Evolutionary conservation across 2,329 filamentous ascomycete genomes (phyloP).

Genomic region (Exophiala aquamarina): DNA sequence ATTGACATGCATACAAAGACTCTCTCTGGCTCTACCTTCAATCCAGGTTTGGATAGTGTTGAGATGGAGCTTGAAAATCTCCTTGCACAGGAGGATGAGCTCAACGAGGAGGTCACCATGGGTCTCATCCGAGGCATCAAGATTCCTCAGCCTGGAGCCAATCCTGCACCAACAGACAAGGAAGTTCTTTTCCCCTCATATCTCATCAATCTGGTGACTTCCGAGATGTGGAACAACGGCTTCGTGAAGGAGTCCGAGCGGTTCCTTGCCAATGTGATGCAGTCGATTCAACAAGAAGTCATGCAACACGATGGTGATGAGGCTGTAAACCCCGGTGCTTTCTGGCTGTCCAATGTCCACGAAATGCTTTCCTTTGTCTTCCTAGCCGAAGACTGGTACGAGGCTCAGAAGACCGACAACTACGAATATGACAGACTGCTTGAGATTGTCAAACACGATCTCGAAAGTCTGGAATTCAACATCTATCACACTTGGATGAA

Average conservation of each 20-base stretch:
- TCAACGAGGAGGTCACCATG: conserved; percentile 96
- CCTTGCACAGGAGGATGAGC: conserved; percentile 88
- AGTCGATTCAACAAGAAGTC: conserved; percentile 98
- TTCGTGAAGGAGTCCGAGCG: conserved; percentile 99
- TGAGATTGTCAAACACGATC: conserved; percentile 98
- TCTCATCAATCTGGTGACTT: conserved; percentile 97
- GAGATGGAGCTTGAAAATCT: conserved; percentile 93
- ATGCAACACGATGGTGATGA: conserved; percentile 99
- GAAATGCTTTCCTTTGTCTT: conserved; percentile 99
- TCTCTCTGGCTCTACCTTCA: conserved; percentile 73
- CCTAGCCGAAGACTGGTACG: conserved; percentile 98
- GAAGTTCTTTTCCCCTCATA: conserved; percentile 98
- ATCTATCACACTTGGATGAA: conserved; percentile 99
- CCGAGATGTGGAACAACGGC: conserved; percentile 99
- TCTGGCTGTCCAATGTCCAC: conserved; percentile 99
- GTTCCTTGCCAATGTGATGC: conserved; percentile 99
- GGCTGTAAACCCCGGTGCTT: conserved; percentile 92
- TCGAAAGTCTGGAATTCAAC: conserved; percentile 98
- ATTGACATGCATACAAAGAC: conserved; percentile 69
- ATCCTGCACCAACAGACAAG: conserved; percentile 91
- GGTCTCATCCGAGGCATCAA: conserved; percentile 95
- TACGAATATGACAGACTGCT: conserved; percentile 97
- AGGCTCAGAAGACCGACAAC: conserved; percentile 98
- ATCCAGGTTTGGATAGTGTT: conserved; percentile 81
- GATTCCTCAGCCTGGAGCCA: conserved; percentile 85